Base-by-base conservation (phyloP, 352 stramenopile species). In the Phytopythium sindhum region DNA sequence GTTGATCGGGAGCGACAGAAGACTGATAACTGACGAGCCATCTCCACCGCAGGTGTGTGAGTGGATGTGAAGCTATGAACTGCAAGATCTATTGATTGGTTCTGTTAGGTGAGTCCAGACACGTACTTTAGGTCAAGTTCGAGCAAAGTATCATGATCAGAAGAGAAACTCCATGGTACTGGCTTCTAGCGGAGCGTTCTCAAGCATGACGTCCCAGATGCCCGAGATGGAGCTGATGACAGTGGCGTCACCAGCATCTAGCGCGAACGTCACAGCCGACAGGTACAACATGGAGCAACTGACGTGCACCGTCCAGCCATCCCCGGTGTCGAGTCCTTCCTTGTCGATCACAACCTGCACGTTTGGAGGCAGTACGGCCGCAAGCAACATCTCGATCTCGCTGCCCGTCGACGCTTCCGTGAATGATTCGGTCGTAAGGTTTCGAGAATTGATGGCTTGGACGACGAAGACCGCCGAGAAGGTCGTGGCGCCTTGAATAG, bases 391-490 rank as follows among this genome's bases (percentile, higher is more conserved):
- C 42, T 50, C 42, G 21, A 50, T 50, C 19, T 50, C 42, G 42
- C 42, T 50, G 42, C 17, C 23, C 4, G 42, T 26, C 6, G 42
- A 50, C 42, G n/a, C n/a, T 26, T 50, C 42, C 21, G 42, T 50
- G 42, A 50, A 50, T 21, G n/a, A 24, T 2, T 8, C 42, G 14
- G 42, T 50, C 21, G 19, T 50, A 3, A 50, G 42, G 26, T 7
- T 28, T 17, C 54, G 67, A 63, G 24, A 68, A 67, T 23, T 60
- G 68, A 26, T 69, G 71, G 15, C 17, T 24, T 47, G 61, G 14
- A 57, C 52, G 6, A 42, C 56, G 57, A 78, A 74, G 11, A 51
- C 33, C 8, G 54, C 68, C 10, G 23, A 53, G 31, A 73, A 75
- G 11, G 33, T 54, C 3, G 45, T 17, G 1, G 24, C 47, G 4